Base-by-base conservation (phyloP, 257 asterid genomes). In the Solanum habrochaites region DNA sequence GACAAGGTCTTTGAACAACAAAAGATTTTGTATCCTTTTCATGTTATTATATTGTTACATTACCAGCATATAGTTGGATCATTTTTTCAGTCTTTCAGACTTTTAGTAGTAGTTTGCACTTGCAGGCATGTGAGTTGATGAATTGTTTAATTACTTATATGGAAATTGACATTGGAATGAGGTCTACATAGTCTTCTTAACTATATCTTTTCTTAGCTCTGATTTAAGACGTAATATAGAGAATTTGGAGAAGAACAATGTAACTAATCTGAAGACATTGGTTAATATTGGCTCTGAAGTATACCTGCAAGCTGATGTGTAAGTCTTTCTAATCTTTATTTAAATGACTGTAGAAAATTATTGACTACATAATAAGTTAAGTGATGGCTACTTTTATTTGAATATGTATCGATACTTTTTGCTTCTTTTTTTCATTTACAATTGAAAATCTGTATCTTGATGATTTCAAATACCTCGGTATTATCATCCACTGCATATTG, bases 261-360 rank as follows among this genome's bases (percentile, higher is more conserved):
- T 95, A 67, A 92, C 98, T 73, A 93, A 95, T 88, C 88, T 96
- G 91, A 92, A 83, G 91, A 92, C 98, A 14, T 72, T 94, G 90
- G 98, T 95, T 88, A 96, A 96, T 92, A 92, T 96, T 87, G 99
- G 98, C 43, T 93, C 98, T 86, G 99, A 96, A 91, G 93, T 96
- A 60, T 96, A 93, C 85, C 85, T 90, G 90, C 98, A 94, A 92
- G 99, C 99, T 87, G 97, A 94, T 74, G 98, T 95, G 99, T 96
- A 93, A 66, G 97, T 74, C 40, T 71, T 74, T 80, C 70, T 11
- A 88, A 67, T 62, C 90, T 39, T 75, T 87, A 81, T 58, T 47
- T 80, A 23, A 85, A 32, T 81, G 60, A 70, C 45, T 49, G 64
- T 25, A 78, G 72, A 21, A 43, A 7, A 16, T 67, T 40, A 14